Conservation (phyloP, 108 stramenopile species). For the Cylindrotheca closterium region DNA sequence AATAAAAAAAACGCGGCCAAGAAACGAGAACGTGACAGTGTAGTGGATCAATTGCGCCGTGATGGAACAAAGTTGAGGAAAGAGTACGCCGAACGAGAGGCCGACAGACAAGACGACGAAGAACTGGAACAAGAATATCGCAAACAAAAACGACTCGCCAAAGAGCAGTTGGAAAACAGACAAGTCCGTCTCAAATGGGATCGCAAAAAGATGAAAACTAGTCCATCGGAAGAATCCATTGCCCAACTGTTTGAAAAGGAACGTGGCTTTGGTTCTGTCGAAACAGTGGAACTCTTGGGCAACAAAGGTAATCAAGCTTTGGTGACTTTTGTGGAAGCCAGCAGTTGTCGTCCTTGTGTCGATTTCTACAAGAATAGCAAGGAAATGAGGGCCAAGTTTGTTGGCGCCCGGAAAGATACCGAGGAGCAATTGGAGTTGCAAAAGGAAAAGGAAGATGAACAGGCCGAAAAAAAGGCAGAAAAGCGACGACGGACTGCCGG, state of each 20-base stretch:
- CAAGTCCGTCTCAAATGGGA: constrained; percentile 86
- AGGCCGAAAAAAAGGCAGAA: background rate
- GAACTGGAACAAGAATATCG: constrained; percentile 25
- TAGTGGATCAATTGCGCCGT: constrained; percentile 58
- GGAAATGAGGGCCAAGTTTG: constrained; percentile 75
- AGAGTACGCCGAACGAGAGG: constrained; percentile 55
- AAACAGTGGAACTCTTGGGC: constrained; percentile 72
- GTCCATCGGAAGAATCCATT: constrained; percentile 65
- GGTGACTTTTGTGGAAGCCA: constrained; percentile 56
- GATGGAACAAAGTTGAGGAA: constrained; percentile 59
- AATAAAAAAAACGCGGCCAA: background rate
- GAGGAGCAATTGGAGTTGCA: constrained; percentile 23
- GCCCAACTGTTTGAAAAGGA: constrained; percentile 39
- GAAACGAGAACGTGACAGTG: constrained; percentile 31
- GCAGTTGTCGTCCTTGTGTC: constrained; percentile 73
- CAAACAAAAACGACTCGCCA: constrained; percentile 27
- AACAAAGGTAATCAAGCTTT: constrained; percentile 78
- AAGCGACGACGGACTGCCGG: constrained; percentile 15
- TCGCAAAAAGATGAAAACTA: constrained; percentile 59
- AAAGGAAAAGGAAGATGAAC: constrained; percentile 1
- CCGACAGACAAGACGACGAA: constrained; percentile 38
- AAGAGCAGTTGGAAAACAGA: constrained; percentile 51
- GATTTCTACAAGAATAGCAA: constrained; percentile 60
- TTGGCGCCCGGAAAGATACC: constrained; percentile 61
- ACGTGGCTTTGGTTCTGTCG: constrained; percentile 71